Evolutionary conservation across 169 alveolate species (phyloP).

Genomic region (Plasmodium vinckei): DNA sequence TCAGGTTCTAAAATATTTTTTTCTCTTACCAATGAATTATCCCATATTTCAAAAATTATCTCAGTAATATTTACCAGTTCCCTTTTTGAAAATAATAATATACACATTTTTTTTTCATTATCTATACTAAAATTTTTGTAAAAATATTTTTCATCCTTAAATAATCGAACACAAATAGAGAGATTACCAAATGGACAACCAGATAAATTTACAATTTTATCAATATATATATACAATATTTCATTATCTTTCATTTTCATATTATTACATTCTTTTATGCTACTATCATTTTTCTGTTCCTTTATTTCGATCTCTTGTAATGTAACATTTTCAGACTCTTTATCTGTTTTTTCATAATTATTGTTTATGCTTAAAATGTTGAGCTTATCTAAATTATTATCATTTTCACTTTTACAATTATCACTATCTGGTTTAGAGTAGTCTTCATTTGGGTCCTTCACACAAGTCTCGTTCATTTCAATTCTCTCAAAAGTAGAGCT

Average conservation of each 20-base stretch:
- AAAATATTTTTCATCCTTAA: conserved; percentile 47
- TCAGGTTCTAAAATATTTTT: background rate
- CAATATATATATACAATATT: conserved; percentile 38
- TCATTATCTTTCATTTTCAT: background rate
- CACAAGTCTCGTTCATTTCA: no score
- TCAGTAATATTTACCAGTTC: conserved; percentile 9
- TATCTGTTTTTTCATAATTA: no score
- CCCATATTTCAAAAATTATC: conserved; percentile 39
- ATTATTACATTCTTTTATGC: background rate
- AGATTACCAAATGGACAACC: conserved; percentile 9
- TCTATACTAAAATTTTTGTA: conserved; percentile 17
- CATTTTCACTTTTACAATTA: no score
- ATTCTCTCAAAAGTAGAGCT: no score
- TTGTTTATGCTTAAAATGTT: no score
- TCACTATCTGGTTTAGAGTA: no score
- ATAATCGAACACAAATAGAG: conserved; percentile 35
- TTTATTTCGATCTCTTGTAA: background rate
- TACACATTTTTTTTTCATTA: conserved; percentile 19
- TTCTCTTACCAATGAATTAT: background rate
- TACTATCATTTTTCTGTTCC: background rate
- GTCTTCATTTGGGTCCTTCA: no score
- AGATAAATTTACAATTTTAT: conserved; percentile 45
- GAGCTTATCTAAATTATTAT: no score
- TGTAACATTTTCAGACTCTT: no score
- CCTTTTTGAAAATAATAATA: conserved; percentile 28